These are phyloP conservation scores for Metarhizium rileyi DNA, from an alignment of 2,329 filamentous ascomycete genomes.

Conservation along the genomic window DNA sequence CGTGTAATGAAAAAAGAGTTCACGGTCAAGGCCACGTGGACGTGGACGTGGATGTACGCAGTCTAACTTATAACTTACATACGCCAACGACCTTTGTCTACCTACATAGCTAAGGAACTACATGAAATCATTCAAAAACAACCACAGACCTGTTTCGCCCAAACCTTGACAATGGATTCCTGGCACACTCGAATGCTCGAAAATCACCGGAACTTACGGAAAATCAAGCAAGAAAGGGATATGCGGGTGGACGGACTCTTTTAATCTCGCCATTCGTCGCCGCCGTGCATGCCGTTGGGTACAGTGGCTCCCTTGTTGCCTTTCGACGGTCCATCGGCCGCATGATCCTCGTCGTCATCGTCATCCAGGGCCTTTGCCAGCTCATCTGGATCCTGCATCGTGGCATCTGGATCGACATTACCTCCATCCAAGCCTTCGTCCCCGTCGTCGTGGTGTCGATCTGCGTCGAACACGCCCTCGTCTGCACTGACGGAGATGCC, in stretches of 20 bases:
- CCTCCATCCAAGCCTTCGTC: conserved; percentile 34
- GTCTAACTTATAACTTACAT: no score
- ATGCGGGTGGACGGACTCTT: not conserved
- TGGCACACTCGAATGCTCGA: not conserved
- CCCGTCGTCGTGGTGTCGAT: conserved; percentile 37
- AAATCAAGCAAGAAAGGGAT: not conserved
- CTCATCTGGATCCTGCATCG: conserved; percentile 58
- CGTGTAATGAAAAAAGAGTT: no score
- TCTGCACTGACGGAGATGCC: conserved; percentile 60
- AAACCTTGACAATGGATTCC: not conserved
- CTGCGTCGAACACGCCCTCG: conserved; percentile 44
- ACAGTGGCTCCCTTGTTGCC: conserved; percentile 17
- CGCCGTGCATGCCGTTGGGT: conserved; percentile 32
- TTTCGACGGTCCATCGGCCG: conserved; percentile 13
- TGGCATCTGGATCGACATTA: conserved; percentile 48
- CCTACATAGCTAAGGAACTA: not conserved
- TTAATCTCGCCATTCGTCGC: conserved; percentile 37
- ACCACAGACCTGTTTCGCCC: not conserved
- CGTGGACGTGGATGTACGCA: not conserved
- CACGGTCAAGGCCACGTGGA: no score
- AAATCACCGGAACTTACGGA: not conserved
- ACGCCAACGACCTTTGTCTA: not conserved
- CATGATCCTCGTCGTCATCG: conserved; percentile 33
- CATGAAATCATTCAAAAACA: not conserved
- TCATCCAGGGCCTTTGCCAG: conserved; percentile 49